Conservation (phyloP, 441 rosid genomes). For the Brassica balearica region DNA sequence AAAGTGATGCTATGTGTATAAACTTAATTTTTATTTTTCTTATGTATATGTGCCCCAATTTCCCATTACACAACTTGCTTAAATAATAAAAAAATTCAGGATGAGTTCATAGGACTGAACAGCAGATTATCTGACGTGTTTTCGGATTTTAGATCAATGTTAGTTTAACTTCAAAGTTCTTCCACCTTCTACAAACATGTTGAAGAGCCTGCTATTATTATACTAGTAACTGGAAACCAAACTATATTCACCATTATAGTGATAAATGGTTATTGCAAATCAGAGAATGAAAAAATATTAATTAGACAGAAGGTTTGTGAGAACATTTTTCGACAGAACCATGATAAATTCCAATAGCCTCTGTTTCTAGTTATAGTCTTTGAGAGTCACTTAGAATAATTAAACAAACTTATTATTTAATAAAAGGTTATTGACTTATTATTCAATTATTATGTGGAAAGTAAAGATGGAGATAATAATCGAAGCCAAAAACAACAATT, state of each 20-base stretch:
- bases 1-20: no score
- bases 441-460: background rate
- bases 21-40: no score
- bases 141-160: background rate
- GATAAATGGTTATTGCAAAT: background rate
- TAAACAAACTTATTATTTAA: background rate
- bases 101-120: background rate
- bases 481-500: background rate
- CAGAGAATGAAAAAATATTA: background rate
- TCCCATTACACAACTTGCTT: background rate
- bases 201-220: background rate
- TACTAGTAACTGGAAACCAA: background rate
- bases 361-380: background rate
- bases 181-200: background rate
- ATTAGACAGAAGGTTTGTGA: background rate
- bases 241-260: no score
- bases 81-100: background rate
- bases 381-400: background rate
- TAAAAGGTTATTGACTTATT: no score
- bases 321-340: background rate
- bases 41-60: no score
- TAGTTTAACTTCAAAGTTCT: background rate
- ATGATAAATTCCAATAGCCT: background rate
- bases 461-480: background rate
- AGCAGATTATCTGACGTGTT: background rate